Evolutionary conservation across 495 filamentous ascomycete genomes (phyloP).

Genomic region (Podospora sp.): DNA sequence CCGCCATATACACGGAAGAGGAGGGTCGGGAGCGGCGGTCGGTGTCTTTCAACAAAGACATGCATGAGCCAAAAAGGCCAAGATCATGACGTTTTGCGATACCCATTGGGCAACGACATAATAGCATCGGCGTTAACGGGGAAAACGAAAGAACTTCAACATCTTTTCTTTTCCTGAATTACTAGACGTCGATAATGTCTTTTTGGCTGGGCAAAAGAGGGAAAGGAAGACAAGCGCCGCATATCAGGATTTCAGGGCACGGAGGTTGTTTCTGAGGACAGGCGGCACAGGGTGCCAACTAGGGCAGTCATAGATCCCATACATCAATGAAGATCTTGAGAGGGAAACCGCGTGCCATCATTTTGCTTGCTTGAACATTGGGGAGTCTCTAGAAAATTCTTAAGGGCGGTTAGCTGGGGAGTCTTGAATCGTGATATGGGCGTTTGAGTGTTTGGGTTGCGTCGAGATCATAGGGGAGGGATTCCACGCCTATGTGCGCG

Average conservation of each 20-base stretch:
- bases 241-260: constrained; percentile 5
- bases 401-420: no score
- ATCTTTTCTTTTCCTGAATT: constrained; percentile 46
- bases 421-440: no score
- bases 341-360: not conserved
- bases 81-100: constrained; percentile 39
- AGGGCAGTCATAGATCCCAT: not conserved
- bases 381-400: no score
- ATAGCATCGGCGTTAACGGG: constrained; percentile 44
- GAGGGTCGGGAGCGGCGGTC: constrained; percentile 24
- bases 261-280: constrained; percentile 1
- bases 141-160: constrained; percentile 51
- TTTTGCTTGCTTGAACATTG: not conserved
- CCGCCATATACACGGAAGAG: constrained; percentile 26
- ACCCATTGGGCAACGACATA: constrained; percentile 41
- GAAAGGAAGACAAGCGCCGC: constrained; percentile 10
- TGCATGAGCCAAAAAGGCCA: constrained; percentile 39
- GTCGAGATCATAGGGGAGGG: no score
- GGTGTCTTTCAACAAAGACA: constrained; percentile 51
- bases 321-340: not conserved
- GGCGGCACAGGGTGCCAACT: not conserved
- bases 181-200: constrained; percentile 38
- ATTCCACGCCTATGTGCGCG: no score
- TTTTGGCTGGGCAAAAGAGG: constrained; percentile 37
- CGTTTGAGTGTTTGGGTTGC: no score